Evolutionary conservation across 176 grass and related monocot species (phyloP).

Genomic region (Carex cristatella): DNA sequence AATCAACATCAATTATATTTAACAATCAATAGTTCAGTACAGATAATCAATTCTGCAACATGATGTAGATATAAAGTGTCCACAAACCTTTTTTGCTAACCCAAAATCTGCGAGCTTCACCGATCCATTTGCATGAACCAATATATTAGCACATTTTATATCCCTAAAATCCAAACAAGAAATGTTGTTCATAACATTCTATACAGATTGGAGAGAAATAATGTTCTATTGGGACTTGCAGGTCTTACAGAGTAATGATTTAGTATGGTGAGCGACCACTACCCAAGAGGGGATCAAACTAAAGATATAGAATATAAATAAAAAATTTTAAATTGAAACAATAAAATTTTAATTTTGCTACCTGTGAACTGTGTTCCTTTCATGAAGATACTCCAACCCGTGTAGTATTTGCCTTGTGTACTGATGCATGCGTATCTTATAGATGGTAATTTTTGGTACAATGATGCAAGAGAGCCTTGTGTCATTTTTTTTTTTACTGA

Average conservation of each 20-base stretch:
- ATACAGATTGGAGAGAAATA: not conserved
- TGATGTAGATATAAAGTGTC: constrained; percentile 10
- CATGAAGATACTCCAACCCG: constrained; percentile 90
- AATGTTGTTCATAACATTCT: not conserved
- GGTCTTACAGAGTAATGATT: not conserved
- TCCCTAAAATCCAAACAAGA: constrained; percentile 46
- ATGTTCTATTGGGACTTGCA: not conserved
- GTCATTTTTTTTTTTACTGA: too few species aligned
- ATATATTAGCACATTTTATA: constrained; percentile 97
- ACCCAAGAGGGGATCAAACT: not conserved
- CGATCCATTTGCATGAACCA: constrained; percentile 93
- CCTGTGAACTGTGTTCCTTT: constrained; percentile 87
- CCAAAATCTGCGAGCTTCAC: constrained; percentile 99
- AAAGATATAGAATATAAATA: not conserved
- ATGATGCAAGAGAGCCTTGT: constrained; percentile 66
- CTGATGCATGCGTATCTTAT: constrained; percentile 65
- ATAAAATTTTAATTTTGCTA: constrained; percentile 23
- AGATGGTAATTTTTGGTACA: constrained; percentile 82
- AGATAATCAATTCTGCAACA: not conserved
- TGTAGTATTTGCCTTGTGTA: constrained; percentile 90
- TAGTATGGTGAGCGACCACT: not conserved
- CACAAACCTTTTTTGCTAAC: constrained; percentile 83
- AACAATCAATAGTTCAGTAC: not conserved
- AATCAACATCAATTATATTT: not conserved
- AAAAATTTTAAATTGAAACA: not conserved